A percentile compares a stretch with the other conserved stretches of the same genome.
Evolutionary conservation across 306 rosid genomes (phyloP).

Genomic region (Hippophae gyantsensis): DNA sequence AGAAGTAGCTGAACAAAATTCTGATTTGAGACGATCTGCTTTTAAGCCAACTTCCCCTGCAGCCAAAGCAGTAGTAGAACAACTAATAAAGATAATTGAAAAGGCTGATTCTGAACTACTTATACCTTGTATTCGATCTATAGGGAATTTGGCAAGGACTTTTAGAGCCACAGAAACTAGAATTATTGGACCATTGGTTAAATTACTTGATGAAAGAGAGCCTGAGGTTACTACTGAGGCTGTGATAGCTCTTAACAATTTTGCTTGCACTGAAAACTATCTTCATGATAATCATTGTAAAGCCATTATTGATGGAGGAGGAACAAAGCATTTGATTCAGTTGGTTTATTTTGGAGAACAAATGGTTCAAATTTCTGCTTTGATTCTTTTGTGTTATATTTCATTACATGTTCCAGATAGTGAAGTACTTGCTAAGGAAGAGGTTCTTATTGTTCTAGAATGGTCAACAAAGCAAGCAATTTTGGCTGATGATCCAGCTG

Average conservation of each 20-base stretch:
- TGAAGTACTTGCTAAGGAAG: conserved; percentile 62
- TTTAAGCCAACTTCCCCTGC: conserved; percentile 79
- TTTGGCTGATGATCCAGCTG: conserved; percentile 22
- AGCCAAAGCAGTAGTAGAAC: conserved; percentile 57
- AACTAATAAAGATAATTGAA: conserved; percentile 34
- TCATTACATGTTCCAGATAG: conserved; percentile 65
- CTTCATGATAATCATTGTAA: conserved; percentile 65
- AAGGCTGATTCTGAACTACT: conserved; percentile 36
- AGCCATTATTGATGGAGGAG: conserved; percentile 61
- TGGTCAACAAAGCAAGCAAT: conserved; percentile 58
- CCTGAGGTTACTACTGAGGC: conserved; percentile 37
- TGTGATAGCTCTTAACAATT: conserved; percentile 40
- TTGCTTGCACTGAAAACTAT: conserved; percentile 55
- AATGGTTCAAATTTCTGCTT: conserved; percentile 45
- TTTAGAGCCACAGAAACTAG: conserved; percentile 63
- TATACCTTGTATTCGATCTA: conserved; percentile 35
- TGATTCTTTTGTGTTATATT: conserved; percentile 46
- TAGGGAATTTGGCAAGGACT: conserved; percentile 66
- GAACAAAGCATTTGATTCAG: conserved; percentile 61
- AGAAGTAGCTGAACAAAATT: conserved; percentile 41
- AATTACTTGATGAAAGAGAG: conserved; percentile 58
- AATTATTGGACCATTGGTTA: conserved; percentile 47
- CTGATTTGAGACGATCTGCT: conserved; percentile 54
- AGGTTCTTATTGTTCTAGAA: conserved; percentile 66
- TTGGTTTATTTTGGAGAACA: conserved; percentile 59